A percentile compares a stretch with the other conserved stretches of the same genome.
Conservation (phyloP, 1,284 basidiomycete genomes). For the Xerocomus minutiporus region DNA sequence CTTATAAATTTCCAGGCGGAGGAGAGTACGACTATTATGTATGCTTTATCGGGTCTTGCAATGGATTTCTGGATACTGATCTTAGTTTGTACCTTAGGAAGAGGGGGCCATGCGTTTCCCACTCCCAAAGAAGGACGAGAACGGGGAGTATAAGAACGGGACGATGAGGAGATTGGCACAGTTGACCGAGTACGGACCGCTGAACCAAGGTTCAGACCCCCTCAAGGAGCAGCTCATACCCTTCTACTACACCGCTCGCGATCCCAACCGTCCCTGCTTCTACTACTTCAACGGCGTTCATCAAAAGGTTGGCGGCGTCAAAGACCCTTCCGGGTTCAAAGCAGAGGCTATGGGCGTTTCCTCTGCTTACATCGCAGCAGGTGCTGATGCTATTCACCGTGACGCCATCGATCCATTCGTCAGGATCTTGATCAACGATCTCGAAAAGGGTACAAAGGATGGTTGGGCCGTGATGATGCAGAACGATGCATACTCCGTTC, state of each 20-base stretch:
- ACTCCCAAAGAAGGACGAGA: constrained; percentile 16
- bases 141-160: constrained; percentile 16
- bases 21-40: constrained; percentile 10
- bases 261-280: constrained; percentile 3
- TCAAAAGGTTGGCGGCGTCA: not conserved
- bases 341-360: not conserved
- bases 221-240: constrained; percentile 14
- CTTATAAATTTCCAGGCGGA: constrained; percentile 20
- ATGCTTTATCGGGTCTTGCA: not conserved
- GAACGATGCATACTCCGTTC: constrained; percentile 11
- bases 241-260: constrained; percentile 7
- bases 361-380: not conserved
- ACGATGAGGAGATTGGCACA: constrained; percentile 31
- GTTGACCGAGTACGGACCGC: constrained; percentile 11
- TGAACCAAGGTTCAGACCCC: constrained; percentile 5
- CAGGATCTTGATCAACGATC: constrained; percentile 3
- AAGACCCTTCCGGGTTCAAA: not conserved
- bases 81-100: constrained; percentile 16
- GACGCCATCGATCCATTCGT: constrained; percentile 1
- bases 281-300: constrained; percentile 8
- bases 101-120: constrained; percentile 38
- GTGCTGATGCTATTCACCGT: not conserved
- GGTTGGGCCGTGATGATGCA: constrained; percentile 6
- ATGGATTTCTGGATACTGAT: not conserved
- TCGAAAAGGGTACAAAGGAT: not conserved